Conservation (phyloP, 208 protist species). For the Acanthamoeba sp. region DNA sequence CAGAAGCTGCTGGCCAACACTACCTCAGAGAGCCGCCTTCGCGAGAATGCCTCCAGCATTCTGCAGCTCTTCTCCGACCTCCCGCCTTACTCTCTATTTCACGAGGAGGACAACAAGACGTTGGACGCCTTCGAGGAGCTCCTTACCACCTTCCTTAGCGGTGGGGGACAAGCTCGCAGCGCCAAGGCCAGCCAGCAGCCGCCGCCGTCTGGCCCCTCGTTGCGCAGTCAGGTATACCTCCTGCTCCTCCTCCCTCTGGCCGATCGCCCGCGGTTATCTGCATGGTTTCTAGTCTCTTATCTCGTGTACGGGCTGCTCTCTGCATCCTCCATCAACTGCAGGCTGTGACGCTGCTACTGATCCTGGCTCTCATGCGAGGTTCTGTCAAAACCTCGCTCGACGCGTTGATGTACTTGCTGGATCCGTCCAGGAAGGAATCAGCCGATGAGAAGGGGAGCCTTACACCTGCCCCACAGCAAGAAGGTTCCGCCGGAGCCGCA, state of each 20-base stretch:
- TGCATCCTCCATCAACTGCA: background rate
- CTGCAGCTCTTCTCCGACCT: constrained; percentile 37
- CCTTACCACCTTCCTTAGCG: background rate
- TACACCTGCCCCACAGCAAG: background rate
- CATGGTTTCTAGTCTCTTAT: no score
- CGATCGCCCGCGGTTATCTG: no score
- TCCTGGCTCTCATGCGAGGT: constrained; percentile 25
- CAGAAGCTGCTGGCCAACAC: background rate
- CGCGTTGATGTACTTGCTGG: constrained; percentile 9
- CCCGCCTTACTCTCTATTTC: background rate
- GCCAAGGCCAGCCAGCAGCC: background rate
- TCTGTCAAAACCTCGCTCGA: background rate
- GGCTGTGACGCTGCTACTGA: constrained; percentile 8
- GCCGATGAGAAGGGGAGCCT: background rate
- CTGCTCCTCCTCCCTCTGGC: no score
- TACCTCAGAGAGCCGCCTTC: constrained; percentile 2
- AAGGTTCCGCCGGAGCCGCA: background rate
- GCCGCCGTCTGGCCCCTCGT: background rate
- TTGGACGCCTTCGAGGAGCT: constrained; percentile 42
- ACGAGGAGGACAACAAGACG: constrained; percentile 29
- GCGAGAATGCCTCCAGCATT: constrained; percentile 24
- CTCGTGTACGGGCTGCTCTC: background rate
- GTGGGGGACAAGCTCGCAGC: background rate
- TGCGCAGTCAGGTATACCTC: constrained; percentile 37
- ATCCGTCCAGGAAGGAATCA: background rate